A percentile compares a stretch with the other conserved stretches of the same genome.
Evolutionary conservation across 768 basidiomycete species (phyloP).

Genomic region (Pleurotus djamor): DNA sequence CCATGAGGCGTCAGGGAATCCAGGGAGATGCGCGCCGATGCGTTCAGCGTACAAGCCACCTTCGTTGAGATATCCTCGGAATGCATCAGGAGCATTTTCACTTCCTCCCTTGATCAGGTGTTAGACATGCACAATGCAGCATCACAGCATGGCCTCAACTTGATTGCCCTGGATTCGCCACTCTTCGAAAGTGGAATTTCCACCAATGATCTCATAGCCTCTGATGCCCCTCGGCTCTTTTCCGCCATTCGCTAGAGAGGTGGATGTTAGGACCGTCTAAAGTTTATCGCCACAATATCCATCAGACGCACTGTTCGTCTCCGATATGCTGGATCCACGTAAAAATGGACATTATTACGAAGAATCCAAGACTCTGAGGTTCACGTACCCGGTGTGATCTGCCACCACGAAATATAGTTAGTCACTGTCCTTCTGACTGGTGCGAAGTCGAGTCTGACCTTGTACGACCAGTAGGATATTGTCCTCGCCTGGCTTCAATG

Average conservation of each 20-base stretch:
- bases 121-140: not conserved
- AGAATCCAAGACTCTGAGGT: too few species aligned
- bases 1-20: conserved; percentile 40
- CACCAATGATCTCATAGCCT: conserved; percentile 40
- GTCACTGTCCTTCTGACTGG: not conserved
- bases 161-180: conserved; percentile 46
- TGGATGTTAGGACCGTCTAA: not conserved
- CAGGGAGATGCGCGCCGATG: conserved; percentile 49
- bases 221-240: conserved; percentile 49
- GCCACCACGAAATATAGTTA: not conserved
- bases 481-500: conserved; percentile 29
- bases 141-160: conserved; percentile 15
- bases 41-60: conserved; percentile 49
- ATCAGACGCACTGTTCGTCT: conserved; percentile 40
- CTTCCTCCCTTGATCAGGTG: conserved; percentile 29
- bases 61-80: conserved; percentile 49
- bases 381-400: conserved; percentile 49
- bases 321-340: conserved; percentile 30
- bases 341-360: too few species aligned
- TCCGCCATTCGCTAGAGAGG: conserved; percentile 38
- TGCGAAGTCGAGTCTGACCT: conserved; percentile 18
- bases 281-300: not conserved
- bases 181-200: conserved; percentile 25
- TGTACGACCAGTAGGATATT: conserved; percentile 40
- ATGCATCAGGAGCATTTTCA: conserved; percentile 36